Percentiles rank a stretch among this genome's conserved stretches.
phyloP scores from a whole-genome alignment of 164 flowering plant species.

The Taxillus chinensis region DNA sequence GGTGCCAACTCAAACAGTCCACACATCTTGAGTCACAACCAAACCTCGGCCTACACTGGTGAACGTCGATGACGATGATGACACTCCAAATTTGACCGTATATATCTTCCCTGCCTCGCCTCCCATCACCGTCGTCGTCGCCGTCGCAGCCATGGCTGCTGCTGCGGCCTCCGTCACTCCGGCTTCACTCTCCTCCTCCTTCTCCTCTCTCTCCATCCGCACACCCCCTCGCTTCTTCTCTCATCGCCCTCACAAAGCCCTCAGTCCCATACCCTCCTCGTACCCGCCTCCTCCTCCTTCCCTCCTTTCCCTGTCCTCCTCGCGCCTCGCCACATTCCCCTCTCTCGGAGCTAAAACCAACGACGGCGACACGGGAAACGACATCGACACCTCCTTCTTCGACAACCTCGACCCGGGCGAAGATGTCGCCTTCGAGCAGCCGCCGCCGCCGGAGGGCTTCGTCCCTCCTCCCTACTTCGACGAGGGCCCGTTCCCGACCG shows the following conservation, averaged over 20 bases:
- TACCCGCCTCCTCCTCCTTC: conserved; percentile 6
- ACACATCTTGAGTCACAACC: too few species aligned
- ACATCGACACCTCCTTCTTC: conserved; percentile 44
- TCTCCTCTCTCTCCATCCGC: conserved; percentile 10
- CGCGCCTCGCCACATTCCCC: conserved; percentile 7
- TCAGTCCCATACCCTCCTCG: conserved; percentile 5
- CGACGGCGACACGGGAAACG: conserved; percentile 38
- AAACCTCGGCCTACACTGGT: too few species aligned
- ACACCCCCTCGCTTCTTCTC: not conserved
- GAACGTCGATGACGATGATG: too few species aligned
- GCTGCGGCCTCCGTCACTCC: not conserved
- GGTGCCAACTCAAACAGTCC: too few species aligned
- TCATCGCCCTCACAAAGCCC: conserved; percentile 8
- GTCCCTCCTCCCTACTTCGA: conserved; percentile 57
- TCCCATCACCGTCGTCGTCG: conserved; percentile 8
- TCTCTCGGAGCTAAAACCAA: conserved; percentile 17
- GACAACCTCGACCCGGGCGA: conserved; percentile 23
- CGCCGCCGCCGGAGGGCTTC: conserved; percentile 53
- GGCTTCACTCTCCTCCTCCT: conserved; percentile 6
- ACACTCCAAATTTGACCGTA: too few species aligned
- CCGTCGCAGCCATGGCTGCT: conserved; percentile 6
- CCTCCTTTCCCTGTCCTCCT: not conserved
- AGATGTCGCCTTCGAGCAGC: conserved; percentile 34
- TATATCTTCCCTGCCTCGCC: conserved; percentile 13
- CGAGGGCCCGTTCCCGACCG: conserved; percentile 57